Conservation (phyloP, 192 early-diverging fungal genomes). For the Coemansia asiatica region DNA sequence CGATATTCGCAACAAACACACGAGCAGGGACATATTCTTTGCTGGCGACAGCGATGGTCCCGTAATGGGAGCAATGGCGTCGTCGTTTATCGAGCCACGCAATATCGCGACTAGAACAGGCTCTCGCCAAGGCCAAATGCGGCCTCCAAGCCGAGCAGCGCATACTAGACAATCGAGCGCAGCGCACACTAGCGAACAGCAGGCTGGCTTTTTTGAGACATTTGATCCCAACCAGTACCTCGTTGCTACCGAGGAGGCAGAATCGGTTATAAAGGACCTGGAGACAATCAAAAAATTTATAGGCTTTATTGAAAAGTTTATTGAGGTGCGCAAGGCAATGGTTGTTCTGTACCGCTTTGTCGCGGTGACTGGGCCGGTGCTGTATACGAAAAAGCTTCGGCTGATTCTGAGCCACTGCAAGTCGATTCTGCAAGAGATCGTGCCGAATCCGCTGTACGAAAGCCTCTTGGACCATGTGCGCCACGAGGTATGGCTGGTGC, state of each 20-base stretch:
- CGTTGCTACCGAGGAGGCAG: constrained; percentile 32
- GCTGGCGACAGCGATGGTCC: background rate
- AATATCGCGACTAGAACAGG: background rate
- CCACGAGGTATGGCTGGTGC: constrained; percentile 39
- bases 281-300: constrained; percentile 37
- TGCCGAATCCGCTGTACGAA: constrained; percentile 27
- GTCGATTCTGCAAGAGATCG: constrained; percentile 21
- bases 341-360: constrained; percentile 50
- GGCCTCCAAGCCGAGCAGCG: background rate
- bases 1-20: no score
- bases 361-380: constrained; percentile 48
- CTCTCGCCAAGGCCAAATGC: constrained; percentile 2
- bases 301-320: constrained; percentile 38
- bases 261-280: constrained; percentile 34
- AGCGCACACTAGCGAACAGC: background rate
- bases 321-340: constrained; percentile 54
- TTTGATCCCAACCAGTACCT: constrained; percentile 45
- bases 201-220: constrained; percentile 1
- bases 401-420: constrained; percentile 40
- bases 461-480: constrained; percentile 35
- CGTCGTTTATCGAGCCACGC: background rate
- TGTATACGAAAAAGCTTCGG: constrained; percentile 31
- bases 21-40: background rate
- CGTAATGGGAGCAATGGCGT: background rate
- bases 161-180: background rate